These are phyloP conservation scores for Anastatica hierochuntica DNA, from an alignment of 345 rosid species.

Conservation along the genomic window DNA sequence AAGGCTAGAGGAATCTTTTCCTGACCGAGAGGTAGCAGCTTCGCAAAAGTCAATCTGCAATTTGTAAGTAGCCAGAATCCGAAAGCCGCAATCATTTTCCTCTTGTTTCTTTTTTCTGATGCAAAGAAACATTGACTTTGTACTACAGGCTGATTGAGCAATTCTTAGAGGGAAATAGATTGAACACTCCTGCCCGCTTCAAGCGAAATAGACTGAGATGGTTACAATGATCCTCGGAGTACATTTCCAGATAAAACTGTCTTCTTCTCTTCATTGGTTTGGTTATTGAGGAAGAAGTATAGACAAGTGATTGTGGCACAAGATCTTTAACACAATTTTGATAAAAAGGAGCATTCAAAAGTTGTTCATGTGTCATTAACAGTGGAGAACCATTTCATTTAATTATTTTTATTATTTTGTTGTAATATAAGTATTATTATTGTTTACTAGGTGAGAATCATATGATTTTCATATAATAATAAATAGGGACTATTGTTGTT, in stretches of 20 bases:
- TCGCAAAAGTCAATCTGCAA: conserved; percentile 72
- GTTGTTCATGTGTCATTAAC: conserved; percentile 5
- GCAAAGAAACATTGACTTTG: not conserved
- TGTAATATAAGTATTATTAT: no score
- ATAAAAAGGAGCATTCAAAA: not conserved
- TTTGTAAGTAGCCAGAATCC: conserved; percentile 39
- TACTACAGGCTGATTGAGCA: conserved; percentile 74
- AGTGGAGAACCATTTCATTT: not conserved
- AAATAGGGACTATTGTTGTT: no score
- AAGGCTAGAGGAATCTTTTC: conserved; percentile 75
- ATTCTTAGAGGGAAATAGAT: conserved; percentile 44
- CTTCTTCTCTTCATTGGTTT: not conserved
- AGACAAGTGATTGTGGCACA: conserved; percentile 3
- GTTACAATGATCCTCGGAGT: not conserved
- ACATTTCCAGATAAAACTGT: conserved; percentile 6
- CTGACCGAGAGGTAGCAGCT: conserved; percentile 66
- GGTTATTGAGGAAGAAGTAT: not conserved
- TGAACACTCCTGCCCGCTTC: not conserved
- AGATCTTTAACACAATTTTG: not conserved
- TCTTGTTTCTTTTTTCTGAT: not conserved
- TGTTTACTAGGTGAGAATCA: no score
- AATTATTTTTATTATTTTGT: no score
- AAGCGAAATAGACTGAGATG: not conserved
- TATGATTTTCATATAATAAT: no score
- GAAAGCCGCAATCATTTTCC: not conserved